Evolutionary conservation across 1,284 basidiomycete genomes (phyloP).

Genomic region (Ceratobasidium sp.): DNA sequence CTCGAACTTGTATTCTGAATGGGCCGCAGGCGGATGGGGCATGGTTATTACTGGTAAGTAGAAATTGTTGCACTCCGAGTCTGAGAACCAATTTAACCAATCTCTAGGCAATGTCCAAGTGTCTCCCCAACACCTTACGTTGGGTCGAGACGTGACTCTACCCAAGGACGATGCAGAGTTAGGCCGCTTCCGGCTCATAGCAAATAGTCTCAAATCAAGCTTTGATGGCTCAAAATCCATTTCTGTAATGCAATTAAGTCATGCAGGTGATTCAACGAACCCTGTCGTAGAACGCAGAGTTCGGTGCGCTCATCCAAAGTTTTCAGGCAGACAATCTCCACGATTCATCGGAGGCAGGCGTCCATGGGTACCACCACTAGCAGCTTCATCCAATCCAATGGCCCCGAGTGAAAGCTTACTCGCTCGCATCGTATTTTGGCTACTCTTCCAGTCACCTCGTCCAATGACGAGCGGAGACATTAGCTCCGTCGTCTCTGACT

Average conservation of each 20-base stretch:
- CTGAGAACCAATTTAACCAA: not conserved
- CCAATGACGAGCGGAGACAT: slow-evolving; percentile 70
- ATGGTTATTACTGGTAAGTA: slow-evolving; percentile 78
- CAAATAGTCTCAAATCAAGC: slow-evolving; percentile 53
- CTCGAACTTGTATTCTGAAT: slow-evolving; percentile 72
- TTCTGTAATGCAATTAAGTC: slow-evolving; percentile 84
- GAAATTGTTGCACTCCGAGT: not conserved
- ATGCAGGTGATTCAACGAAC: slow-evolving; percentile 51
- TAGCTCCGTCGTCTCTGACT: slow-evolving; percentile 66
- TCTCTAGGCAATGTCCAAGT: slow-evolving; percentile 80
- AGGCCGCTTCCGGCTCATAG: too few relatives aligned
- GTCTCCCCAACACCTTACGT: slow-evolving; percentile 70
- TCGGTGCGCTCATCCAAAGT: slow-evolving; percentile 51
- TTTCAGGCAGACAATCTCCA: slow-evolving; percentile 74
- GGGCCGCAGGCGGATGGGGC: slow-evolving; percentile 84
- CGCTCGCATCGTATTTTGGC: slow-evolving; percentile 56
- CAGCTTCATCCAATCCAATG: slow-evolving; percentile 74
- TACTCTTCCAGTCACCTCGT: slow-evolving; percentile 70
- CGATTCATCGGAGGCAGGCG: slow-evolving; percentile 73
- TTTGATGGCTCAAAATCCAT: slow-evolving; percentile 46
- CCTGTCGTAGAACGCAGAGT: not conserved
- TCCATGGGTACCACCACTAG: slow-evolving; percentile 66
- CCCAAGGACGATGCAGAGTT: slow-evolving; percentile 54
- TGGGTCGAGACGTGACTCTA: slow-evolving; percentile 85
- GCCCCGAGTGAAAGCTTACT: slow-evolving; percentile 51